Base-by-base conservation (phyloP, 148 eudicot genomes). In the Arbutus unedo region DNA sequence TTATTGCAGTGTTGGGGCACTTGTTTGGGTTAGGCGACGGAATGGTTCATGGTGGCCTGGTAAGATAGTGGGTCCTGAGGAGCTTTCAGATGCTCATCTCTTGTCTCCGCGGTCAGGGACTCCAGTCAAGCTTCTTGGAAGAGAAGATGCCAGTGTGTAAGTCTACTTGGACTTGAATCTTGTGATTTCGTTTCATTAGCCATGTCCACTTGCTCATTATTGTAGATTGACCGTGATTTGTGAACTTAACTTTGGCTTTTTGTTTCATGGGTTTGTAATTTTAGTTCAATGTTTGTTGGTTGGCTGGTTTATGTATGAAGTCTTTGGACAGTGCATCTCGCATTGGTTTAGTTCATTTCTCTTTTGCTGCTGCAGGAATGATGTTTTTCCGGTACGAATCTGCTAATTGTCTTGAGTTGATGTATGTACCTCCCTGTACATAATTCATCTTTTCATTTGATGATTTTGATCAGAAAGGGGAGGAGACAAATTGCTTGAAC, bases 41-140 rank as follows among this genome's bases (percentile, higher is more conserved):
- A 95, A 93, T 84, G 98, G 98, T 56, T 92, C 98, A 0, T 95
- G 98, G 98, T 93, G 98, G 97, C 98, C 98, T 0, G 98, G 95
- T 21, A 90, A 92, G 74, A 93, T 95, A 85, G 86, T 95, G 23
- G 97, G 98, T 21, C 85, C 90, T 0, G 89, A 92, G 45, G 97
- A 95, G 85, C 89, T 95, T 5, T 89, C 95, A 3, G 89, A 91
- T 60, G 87, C 94, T 84, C 97, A 91, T 89, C 82, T 94, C 16
- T 90, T 91, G 93, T 93, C 98, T 82, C 95, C 97, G 54, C 93
- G 97, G 78, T 92, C 97, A 60, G 97, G 98, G 60, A 95, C 98
- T 83, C 98, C 98, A 49, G 98, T 92, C 43, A 93, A 95, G 90
- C 97, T 95, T 83, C 96, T 95, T 60, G 98, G 98, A 51, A 91